Base-by-base conservation (phyloP, 2,329 filamentous ascomycete species). In the Aaosphaeria arxii region DNA sequence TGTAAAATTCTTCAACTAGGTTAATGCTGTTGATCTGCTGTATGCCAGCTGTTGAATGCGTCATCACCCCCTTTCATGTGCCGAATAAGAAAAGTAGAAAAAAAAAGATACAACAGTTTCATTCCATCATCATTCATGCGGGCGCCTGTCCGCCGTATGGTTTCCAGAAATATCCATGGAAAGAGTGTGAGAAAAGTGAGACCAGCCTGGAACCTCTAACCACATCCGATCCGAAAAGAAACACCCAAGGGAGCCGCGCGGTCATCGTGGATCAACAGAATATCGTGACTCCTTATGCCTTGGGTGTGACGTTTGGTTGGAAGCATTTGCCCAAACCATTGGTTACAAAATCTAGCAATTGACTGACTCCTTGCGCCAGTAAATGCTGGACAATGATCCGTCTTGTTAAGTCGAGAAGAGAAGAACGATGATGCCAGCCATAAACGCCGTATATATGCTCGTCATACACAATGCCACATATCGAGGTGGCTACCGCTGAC, bases 401-500 rank as follows among this genome's bases (percentile, higher is more conserved):
- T 50, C 50, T 43, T 31, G 48, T 49, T 44, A 52, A 56, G 45
- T 48, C 31, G 46, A 53, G 42, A 45, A 51, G 52, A 32, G 43
- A 48, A 46, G 33, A 48, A 30, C 53, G 44, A 54, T 47, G 36
- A 53, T 24, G 40, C 47, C 28, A 53, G 53, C 56, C 54, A 35
- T 45, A 40, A 50, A 46, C 35, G 52, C 42, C 48, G 42, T 48
- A 43, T 38, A 47, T 42, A 30, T 36, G 33, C 33, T n/a, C 9
- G 33, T 24, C 17, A 24, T n/a, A 36, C 33, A 44, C 17, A 40
- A 47, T 46, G 44, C 47, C 33, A 6, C 7, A 17, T 43, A 45
- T 32, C 38, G n/a, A 31, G 43, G 32, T 38, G 9, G 51, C 62
- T 51, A 69, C 47, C 64, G 57, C 55, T 71, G 69, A 48, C 69